Evolutionary conservation across 805 yeast genomes (phyloP).

Genomic region (Saccharomycopsis sp.): DNA sequence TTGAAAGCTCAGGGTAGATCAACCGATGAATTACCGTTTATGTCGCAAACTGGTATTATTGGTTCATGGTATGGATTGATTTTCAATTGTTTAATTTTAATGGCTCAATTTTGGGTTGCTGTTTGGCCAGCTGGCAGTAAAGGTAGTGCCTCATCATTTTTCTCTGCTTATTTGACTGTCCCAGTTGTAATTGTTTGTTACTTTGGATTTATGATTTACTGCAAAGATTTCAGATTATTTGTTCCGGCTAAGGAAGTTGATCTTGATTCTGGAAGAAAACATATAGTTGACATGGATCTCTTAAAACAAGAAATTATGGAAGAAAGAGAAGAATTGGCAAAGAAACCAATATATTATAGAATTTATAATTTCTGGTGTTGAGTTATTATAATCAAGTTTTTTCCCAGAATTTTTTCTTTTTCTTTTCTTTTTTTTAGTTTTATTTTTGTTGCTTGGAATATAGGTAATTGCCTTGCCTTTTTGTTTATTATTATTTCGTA

Average conservation of each 20-base stretch:
- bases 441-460: too few species aligned
- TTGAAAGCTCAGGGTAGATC: conserved; percentile 47
- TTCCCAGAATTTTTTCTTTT: too few species aligned
- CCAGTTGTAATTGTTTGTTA: conserved; percentile 38
- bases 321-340: conserved; percentile 43
- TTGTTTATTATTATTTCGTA: too few species aligned
- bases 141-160: conserved; percentile 38
- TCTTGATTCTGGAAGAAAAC: conserved; percentile 52
- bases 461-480: too few species aligned
- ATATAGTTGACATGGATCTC: conserved; percentile 49
- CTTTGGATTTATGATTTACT: conserved; percentile 44
- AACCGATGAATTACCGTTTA: conserved; percentile 44
- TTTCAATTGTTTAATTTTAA: conserved; percentile 42
- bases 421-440: too few species aligned
- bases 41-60: conserved; percentile 43
- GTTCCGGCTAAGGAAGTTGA: conserved; percentile 37
- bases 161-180: conserved; percentile 47
- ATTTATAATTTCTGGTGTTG: conserved; percentile 53
- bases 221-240: conserved; percentile 30
- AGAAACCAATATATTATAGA: conserved; percentile 43
- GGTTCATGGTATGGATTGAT: conserved; percentile 48
- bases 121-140: conserved; percentile 54
- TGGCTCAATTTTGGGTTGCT: conserved; percentile 63
- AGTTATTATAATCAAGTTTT: too few species aligned
- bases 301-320: conserved; percentile 50